Evolutionary conservation across 179 eudicot genomes (phyloP).

Genomic region (Vitellaria paradoxa): DNA sequence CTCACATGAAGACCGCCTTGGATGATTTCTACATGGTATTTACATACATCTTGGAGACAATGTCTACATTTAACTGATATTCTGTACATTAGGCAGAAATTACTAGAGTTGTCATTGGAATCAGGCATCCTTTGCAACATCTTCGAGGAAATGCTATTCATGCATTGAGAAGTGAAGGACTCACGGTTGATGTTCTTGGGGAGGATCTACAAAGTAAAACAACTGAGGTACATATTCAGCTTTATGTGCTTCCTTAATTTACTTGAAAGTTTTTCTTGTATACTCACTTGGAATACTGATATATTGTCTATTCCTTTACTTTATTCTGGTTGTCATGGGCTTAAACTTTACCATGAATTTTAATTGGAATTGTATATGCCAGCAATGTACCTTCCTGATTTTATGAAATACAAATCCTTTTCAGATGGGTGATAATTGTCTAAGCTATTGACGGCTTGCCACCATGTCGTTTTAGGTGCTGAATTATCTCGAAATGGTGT

Average conservation of each 20-base stretch:
- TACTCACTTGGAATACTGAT: background rate
- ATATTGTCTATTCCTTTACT: background rate
- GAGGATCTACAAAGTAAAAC: conserved; percentile 71
- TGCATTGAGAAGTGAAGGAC: conserved; percentile 65
- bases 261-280: background rate
- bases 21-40: background rate
- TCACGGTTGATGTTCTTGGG: conserved; percentile 92
- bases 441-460: background rate
- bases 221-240: conserved; percentile 48
- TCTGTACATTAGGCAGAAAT: conserved; percentile 69
- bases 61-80: conserved; percentile 11
- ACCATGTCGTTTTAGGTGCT: background rate
- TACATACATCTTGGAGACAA: conserved; percentile 7
- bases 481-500: background rate
- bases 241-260: conserved; percentile 1
- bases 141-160: conserved; percentile 79
- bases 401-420: background rate
- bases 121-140: conserved; percentile 86
- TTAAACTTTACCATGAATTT: background rate
- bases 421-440: background rate
- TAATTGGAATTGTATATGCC: background rate
- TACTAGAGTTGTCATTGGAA: conserved; percentile 81
- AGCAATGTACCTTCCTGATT: background rate
- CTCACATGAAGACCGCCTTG: background rate
- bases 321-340: background rate